Percentiles rank a stretch among this genome's conserved stretches.
Conservation (phyloP, 257 asterid species). For the Petunia axillaris region DNA sequence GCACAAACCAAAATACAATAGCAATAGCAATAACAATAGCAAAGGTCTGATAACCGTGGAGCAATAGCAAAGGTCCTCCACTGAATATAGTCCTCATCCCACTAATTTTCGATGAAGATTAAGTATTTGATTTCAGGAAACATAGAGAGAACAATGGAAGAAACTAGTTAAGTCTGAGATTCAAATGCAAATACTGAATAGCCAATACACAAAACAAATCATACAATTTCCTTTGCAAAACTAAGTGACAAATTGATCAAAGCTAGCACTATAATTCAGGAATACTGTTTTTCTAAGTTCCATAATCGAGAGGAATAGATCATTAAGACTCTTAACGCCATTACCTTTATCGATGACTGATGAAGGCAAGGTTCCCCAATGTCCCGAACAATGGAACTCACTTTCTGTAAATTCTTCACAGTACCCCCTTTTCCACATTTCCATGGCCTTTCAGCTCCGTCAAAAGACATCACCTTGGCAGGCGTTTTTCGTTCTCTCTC, state of each 20-base stretch:
- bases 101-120: too few relatives aligned
- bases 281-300: not conserved
- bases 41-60: too few relatives aligned
- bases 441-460: constrained; percentile 75
- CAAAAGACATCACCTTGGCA: constrained; percentile 76
- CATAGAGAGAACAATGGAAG: too few relatives aligned
- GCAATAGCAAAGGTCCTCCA: too few relatives aligned
- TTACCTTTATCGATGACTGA: constrained; percentile 87
- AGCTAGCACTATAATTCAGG: not conserved
- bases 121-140: too few relatives aligned
- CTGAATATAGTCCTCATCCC: too few relatives aligned
- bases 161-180: not conserved
- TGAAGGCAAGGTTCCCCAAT: constrained; percentile 97
- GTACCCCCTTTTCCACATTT: constrained; percentile 80
- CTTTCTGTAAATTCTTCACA: constrained; percentile 72
- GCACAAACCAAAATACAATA: too few relatives aligned
- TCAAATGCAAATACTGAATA: not conserved
- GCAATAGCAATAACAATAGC: too few relatives aligned
- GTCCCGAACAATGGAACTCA: constrained; percentile 87
- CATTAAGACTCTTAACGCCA: constrained; percentile 56
- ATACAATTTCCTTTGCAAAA: constrained; percentile 17
- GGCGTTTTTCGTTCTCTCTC: constrained; percentile 26
- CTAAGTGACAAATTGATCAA: not conserved
- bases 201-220: not conserved
- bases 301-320: constrained; percentile 19